Evolutionary conservation across 805 yeast genomes (phyloP).

Genomic region (Wickerhamiella nectarea): DNA sequence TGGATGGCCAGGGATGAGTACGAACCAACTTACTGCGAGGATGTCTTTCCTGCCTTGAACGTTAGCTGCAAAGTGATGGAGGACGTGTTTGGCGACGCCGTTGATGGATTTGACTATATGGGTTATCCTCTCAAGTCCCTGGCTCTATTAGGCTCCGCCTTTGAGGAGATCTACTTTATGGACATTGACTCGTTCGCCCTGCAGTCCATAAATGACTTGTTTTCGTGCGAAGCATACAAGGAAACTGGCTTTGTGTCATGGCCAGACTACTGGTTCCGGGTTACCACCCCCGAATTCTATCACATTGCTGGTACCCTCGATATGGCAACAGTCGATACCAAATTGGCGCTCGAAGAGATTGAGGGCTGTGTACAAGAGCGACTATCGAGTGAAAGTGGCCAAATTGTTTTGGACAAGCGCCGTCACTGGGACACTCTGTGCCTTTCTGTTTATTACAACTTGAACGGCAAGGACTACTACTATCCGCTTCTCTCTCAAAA

Average conservation of each 20-base stretch:
- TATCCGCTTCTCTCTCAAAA: conserved; percentile 43
- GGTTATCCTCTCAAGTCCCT: conserved; percentile 61
- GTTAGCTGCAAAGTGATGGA: conserved; percentile 59
- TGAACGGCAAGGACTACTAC: conserved; percentile 46
- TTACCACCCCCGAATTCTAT: conserved; percentile 62
- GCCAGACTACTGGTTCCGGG: conserved; percentile 86
- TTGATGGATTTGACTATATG: conserved; percentile 36
- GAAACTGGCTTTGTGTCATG: conserved; percentile 44
- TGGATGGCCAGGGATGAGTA: conserved; percentile 63
- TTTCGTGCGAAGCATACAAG: conserved; percentile 42
- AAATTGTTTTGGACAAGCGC: conserved; percentile 43
- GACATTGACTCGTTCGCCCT: conserved; percentile 71
- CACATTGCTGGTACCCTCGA: conserved; percentile 43
- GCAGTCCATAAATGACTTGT: conserved; percentile 46
- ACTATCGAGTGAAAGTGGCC: conserved; percentile 58
- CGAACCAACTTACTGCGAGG: conserved; percentile 56
- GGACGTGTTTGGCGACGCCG: conserved; percentile 43
- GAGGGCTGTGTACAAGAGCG: conserved; percentile 50
- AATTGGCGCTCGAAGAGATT: conserved; percentile 24
- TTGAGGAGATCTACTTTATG: conserved; percentile 54
- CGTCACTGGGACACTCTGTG: conserved; percentile 45
- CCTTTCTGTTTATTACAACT: conserved; percentile 50
- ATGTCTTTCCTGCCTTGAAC: conserved; percentile 45
- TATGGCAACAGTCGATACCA: conserved; percentile 24
- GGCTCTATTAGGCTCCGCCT: conserved; percentile 58